Evolutionary conservation across 1,284 basidiomycete species (phyloP).

Genomic region (Ustilago esculenta): DNA sequence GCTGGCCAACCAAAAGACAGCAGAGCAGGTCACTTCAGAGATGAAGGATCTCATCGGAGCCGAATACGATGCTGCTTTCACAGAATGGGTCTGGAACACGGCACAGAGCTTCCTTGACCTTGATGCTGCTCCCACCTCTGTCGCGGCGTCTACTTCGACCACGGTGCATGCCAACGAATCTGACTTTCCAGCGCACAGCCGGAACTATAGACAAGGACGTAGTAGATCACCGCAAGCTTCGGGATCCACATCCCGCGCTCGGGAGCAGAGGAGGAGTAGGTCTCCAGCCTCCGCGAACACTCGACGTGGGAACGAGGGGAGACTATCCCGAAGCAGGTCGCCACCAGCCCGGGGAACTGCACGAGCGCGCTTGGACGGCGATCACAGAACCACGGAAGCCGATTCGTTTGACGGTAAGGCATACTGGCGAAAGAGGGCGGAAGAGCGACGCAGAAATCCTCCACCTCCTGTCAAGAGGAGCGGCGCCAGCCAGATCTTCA

Average conservation of each 20-base stretch:
- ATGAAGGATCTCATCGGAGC: slow-evolving; percentile 60
- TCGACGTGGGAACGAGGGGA: not conserved
- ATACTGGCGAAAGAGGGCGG: slow-evolving; percentile 27
- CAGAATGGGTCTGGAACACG: slow-evolving; percentile 54
- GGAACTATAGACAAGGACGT: not conserved
- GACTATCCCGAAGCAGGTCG: slow-evolving; percentile 17
- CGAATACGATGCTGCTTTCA: slow-evolving; percentile 55
- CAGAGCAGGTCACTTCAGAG: slow-evolving; percentile 59
- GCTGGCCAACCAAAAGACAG: slow-evolving; percentile 64
- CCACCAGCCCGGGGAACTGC: slow-evolving; percentile 5
- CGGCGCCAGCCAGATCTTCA: slow-evolving; percentile 17
- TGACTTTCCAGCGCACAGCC: not conserved
- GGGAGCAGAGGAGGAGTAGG: slow-evolving; percentile 6
- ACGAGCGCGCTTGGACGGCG: too few relatives aligned
- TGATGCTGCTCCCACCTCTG: not conserved
- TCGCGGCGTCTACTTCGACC: not conserved
- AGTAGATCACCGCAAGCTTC: slow-evolving; percentile 12
- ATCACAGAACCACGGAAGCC: too few relatives aligned
- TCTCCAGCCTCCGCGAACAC: not conserved
- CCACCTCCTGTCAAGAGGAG: slow-evolving; percentile 11
- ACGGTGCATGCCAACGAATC: too few relatives aligned
- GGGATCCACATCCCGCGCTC: not conserved
- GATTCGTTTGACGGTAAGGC: slow-evolving; percentile 24
- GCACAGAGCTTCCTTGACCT: slow-evolving; percentile 25
- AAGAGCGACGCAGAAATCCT: slow-evolving; percentile 24